Base-by-base conservation (phyloP, 306 rosid species). In the Dalbergia cochinchinensis region DNA sequence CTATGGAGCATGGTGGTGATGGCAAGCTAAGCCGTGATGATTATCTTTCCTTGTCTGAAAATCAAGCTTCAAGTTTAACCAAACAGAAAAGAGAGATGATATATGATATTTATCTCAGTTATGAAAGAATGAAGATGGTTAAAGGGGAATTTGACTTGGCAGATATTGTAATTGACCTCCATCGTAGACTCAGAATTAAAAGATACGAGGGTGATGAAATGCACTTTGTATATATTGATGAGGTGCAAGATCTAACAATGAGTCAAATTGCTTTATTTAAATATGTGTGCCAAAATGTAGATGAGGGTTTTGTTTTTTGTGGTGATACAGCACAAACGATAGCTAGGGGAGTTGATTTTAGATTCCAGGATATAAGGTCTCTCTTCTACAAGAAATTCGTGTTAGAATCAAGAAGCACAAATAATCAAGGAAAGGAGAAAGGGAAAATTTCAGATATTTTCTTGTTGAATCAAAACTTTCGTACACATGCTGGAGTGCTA, bases 261-360 rank as follows among this genome's bases (percentile, higher is more conserved):
- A 86, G 88, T 82, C 98, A 93, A 82, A 88, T 91, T 77, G 88
- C 93, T 48, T 75, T 93, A 45, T 93, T 93, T 55, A 93, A 85
- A 78, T 68, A 90, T 76, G 79, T 93, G 20, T 89, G 98, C 83
- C 77, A 66, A 74, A 88, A 93, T 84, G 87, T 91, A 0, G 94
- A 93, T n/a, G 98, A 91, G 41, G 98, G 98, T 6, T 93, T 93
- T 76, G 93, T 93, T 53, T 93, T 93, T 67, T 88, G 94, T 4
- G 97, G 98, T 11, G 98, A 93, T 73, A 91, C 98, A 0, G 94
- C 98, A 1, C 98, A 93, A 39, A 91, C 98, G 0, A 91, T 93
- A 63, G 94, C 98, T 37, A 91, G 92, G 74, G 98, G 97, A 34
- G 87, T 93, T 66, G 93, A 93, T 83, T 91, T 93, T 60, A 84